These are phyloP conservation scores for Solanum piurae DNA, from an alignment of 257 asterid species.

Conservation along the genomic window DNA sequence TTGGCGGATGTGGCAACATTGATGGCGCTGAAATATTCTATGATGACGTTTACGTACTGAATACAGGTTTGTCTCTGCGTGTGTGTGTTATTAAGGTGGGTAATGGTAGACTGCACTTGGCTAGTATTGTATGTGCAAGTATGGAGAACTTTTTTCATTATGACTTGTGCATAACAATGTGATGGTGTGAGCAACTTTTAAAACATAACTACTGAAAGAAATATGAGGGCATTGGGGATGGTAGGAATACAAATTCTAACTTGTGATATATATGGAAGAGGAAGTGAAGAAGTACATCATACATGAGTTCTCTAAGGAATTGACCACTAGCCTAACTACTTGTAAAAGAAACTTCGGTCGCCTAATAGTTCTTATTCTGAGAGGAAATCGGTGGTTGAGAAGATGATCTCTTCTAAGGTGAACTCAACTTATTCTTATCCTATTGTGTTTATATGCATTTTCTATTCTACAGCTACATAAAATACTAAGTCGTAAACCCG, in stretches of 20 bases:
- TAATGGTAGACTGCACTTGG: neutral
- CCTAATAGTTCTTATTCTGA: neutral
- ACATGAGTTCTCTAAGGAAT: neutral
- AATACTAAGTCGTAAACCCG: neutral
- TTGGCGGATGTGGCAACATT: constrained; percentile 91
- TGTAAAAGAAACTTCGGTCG: neutral
- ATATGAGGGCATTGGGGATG: neutral
- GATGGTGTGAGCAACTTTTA: neutral
- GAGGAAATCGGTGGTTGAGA: neutral
- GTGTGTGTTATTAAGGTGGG: neutral
- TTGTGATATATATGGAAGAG: neutral
- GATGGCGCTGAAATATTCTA: constrained; percentile 63
- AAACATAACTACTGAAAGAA: neutral
- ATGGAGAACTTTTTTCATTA: neutral
- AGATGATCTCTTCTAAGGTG: neutral
- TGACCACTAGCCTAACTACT: neutral
- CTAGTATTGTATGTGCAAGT: neutral
- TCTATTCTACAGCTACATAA: neutral
- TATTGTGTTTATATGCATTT: neutral
- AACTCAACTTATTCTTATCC: neutral
- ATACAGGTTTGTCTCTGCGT: constrained; percentile 46
- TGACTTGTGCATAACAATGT: neutral
- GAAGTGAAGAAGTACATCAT: neutral
- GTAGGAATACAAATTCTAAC: neutral
- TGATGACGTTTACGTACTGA: constrained; percentile 80